Base-by-base conservation (phyloP, 352 stramenopile species). In the Blastocystis sp. region DNA sequence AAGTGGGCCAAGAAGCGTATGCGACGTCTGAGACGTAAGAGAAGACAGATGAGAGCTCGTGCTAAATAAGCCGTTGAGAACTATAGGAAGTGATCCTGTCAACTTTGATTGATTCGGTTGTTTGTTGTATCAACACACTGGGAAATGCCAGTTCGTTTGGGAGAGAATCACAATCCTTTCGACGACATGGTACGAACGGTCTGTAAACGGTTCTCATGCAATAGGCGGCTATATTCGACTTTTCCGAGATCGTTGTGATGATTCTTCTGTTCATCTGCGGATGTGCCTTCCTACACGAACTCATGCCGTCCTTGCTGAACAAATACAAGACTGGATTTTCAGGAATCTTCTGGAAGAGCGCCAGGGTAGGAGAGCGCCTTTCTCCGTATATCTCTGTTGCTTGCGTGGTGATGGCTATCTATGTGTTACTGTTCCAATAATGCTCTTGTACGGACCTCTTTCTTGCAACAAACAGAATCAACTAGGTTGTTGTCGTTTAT, bases 1-100 rank as follows among this genome's bases (percentile, higher is more conserved):
- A 81, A 81, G 69, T 81, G 69, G 69, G 69, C 69, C 32, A 81
- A 81, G 51, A 81, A 81, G 48, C 69, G 69, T 64, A 81, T 81
- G 69, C 69, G 69, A 81, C 69, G 69, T 81, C 69, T 81, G 69
- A 27, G 69, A 63, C 69, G 69, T 46, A 81, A 81, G 69, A 81
- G 69, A 81, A 61, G 69, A 81, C 69, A 81, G 51, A 81, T 81
- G 69, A 81, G 69, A 81, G 27, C 69, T 61, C 69, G 69, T 65
- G 69, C 69, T 4, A 81, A 81, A 57, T 81, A 81, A 81, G 48
- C 51, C n/a, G 51, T 51, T 21, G n/a, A n/a, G n/a, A n/a, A n/a
- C n/a, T n/a, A n/a, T n/a, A n/a, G 24, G 16, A 51, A 8, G 21
- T 81, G 48, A 24, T 81, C 32, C 63, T 40, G 21, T 63, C 48